Evolutionary conservation across 2,329 filamentous ascomycete genomes (phyloP).

Genomic region (Pseudogymnoascus sp.): DNA sequence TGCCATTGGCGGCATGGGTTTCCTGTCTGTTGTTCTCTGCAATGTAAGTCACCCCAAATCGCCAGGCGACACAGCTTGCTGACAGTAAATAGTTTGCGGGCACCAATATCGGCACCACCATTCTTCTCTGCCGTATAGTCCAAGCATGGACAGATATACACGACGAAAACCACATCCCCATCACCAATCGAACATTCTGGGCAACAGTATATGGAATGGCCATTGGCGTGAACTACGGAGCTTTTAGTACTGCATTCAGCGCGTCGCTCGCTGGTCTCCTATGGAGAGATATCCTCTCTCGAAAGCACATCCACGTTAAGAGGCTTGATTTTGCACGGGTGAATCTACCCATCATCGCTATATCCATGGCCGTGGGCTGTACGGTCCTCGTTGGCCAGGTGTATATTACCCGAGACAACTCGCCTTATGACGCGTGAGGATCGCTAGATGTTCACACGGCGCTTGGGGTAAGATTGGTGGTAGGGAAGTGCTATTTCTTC

Average conservation of each 20-base stretch:
- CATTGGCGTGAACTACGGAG: conserved; percentile 66
- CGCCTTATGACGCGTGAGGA: conserved; percentile 22
- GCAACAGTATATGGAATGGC: conserved; percentile 69
- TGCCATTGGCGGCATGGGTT: conserved; percentile 64
- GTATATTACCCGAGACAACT: conserved; percentile 46
- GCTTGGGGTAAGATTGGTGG: neutral
- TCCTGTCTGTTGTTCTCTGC: conserved; percentile 62
- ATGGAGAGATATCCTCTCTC: conserved; percentile 62
- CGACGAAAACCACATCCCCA: conserved; percentile 35
- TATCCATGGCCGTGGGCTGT: conserved; percentile 59
- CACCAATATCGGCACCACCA: conserved; percentile 70
- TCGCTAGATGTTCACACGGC: neutral
- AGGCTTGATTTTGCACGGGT: conserved; percentile 59
- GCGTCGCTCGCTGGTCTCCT: conserved; percentile 64
- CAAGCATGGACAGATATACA: conserved; percentile 62
- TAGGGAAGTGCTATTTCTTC: neutral
- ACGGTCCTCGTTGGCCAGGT: conserved; percentile 56
- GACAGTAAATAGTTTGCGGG: conserved; percentile 55
- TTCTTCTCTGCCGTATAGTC: conserved; percentile 63
- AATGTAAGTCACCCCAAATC: conserved; percentile 48
- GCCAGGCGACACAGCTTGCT: conserved; percentile 10
- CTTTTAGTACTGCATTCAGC: conserved; percentile 65
- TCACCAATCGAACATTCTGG: conserved; percentile 63
- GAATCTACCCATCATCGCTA: conserved; percentile 64
- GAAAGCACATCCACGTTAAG: conserved; percentile 61